Evolutionary conservation across 148 eudicot species (phyloP).

Genomic region (Chenopodium suecicum): DNA sequence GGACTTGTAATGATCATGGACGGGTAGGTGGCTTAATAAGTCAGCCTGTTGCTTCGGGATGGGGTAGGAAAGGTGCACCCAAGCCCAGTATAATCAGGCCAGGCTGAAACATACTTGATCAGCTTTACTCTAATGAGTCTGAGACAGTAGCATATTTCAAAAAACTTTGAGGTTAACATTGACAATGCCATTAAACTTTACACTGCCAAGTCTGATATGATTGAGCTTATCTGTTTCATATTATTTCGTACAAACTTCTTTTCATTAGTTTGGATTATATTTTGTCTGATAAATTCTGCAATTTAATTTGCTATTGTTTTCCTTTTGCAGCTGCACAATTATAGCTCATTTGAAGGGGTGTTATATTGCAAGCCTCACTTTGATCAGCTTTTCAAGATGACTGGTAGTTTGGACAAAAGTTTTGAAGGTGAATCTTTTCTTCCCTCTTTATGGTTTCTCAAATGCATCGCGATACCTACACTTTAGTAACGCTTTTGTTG

Average conservation of each 20-base stretch:
- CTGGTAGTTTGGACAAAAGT: constrained; percentile 89
- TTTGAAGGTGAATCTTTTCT: constrained; percentile 59
- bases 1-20: background rate
- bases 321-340: constrained; percentile 67
- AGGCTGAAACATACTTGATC: no score
- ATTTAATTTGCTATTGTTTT: background rate
- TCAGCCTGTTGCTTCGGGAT: no score
- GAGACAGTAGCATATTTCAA: no score
- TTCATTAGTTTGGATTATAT: background rate
- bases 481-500: background rate
- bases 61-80: no score
- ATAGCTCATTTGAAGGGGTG: constrained; percentile 84
- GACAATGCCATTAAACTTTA: no score
- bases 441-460: background rate
- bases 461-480: background rate
- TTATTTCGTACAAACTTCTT: background rate
- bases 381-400: constrained; percentile 85
- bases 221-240: no score
- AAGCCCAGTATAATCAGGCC: no score
- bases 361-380: constrained; percentile 91
- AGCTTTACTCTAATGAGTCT: no score
- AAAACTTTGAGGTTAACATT: no score
- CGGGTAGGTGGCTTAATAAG: no score
- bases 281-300: background rate
- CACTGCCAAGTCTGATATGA: no score